Base-by-base conservation (phyloP, 441 rosid species). In the Gossypium gossypioides region DNA sequence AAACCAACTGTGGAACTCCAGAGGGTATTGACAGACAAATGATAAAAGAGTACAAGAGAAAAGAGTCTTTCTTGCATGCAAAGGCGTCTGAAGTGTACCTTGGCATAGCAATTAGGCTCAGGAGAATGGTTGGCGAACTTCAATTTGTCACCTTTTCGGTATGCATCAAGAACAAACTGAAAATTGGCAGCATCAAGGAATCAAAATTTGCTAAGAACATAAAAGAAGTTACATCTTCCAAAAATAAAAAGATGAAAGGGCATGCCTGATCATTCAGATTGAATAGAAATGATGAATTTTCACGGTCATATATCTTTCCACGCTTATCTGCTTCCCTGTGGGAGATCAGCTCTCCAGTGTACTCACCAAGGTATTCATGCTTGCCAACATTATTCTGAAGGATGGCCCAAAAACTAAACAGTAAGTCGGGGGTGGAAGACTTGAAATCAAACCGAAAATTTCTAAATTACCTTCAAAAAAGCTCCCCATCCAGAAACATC, bases 401-500 rank as follows among this genome's bases (percentile, higher is more conserved):
- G 74, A 57, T 27, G 74, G 44, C 63, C 48, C 61, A 71, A 71
- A 62, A 51, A 55, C 51, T 37, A 65, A 81, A 69, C 67, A 77
- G 74, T 34, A 77, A 69, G 54, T 32, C 0, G 37, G 37, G 6
- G 37, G 7, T 1, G 7, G 37, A 32, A 32, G 7, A 32, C 7
- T 29, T 29, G 37, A 32, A 5, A 24, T 54, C 71, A 9, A 27
- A 40, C 21, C 29, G 12, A 51, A 15, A 15, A 27, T 9, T 16
- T 13, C 46, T 0, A 51, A 48, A 44, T 51, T 83, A 95, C 99
- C 96, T 95, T 95, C 81, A 95, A 81, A 85, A 95, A 95, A 75
- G 99, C 98, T 81, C 99, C 99, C 99, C 99, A 95, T 27, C 99
- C 99, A 74, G 99, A 95, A 56, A 95, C 87, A 80, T 95, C 95